Conservation (phyloP, 1,284 basidiomycete species). For the Coniferiporia weirii region DNA sequence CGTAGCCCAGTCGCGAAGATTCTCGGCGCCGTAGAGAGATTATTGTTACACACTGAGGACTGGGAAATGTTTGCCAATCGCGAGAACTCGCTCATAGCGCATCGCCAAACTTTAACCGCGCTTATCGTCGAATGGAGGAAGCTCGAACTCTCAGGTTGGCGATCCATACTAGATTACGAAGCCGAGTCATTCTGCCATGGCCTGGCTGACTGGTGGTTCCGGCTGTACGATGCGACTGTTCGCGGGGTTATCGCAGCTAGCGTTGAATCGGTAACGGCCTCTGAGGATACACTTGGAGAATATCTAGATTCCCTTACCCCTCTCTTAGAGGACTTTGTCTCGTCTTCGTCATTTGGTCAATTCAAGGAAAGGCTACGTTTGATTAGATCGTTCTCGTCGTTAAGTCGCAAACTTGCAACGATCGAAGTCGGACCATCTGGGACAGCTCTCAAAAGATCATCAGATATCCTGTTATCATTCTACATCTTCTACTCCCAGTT, state of each 20-base stretch:
- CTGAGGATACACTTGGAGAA: constrained; percentile 31
- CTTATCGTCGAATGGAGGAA: constrained; percentile 91
- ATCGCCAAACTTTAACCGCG: constrained; percentile 63
- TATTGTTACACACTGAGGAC: constrained; percentile 87
- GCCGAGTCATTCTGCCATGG: constrained; percentile 52
- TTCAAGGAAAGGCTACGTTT: constrained; percentile 69
- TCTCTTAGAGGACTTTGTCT: constrained; percentile 80
- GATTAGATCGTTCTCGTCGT: constrained; percentile 63
- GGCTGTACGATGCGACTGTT: constrained; percentile 78
- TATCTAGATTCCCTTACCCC: constrained; percentile 72
- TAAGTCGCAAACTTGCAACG: constrained; percentile 34
- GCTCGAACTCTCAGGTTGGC: constrained; percentile 88
- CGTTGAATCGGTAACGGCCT: constrained; percentile 32
- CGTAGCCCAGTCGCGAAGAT: constrained; percentile 79
- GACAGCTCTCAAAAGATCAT: constrained; percentile 27
- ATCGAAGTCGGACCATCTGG: constrained; percentile 26
- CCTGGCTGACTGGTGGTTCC: constrained; percentile 89
- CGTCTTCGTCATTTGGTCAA: constrained; percentile 79
- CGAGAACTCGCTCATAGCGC: constrained; percentile 71
- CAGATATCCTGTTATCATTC: constrained; percentile 37
- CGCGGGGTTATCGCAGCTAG: constrained; percentile 55
- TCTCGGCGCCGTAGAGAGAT: constrained; percentile 80
- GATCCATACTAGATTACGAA: constrained; percentile 74
- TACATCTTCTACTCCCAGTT: constrained; percentile 67
- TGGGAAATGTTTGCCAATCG: constrained; percentile 95